Evolutionary conservation across 164 flowering plant species (phyloP).

Genomic region (Magnolia sinica): DNA sequence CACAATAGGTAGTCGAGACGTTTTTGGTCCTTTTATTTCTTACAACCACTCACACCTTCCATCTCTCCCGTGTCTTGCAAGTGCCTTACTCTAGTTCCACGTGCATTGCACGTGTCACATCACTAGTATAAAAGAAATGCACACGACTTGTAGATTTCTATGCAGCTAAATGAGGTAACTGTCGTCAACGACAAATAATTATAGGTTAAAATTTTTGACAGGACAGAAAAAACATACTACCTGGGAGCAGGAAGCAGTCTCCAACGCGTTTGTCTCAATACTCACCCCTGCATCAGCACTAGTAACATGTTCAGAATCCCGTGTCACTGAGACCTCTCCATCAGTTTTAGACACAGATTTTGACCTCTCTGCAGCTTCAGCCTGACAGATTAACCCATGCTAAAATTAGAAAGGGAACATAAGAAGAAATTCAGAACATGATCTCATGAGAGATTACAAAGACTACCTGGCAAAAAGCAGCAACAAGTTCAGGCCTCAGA

Average conservation of each 20-base stretch:
- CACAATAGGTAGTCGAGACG: too few species aligned
- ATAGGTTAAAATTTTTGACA: too few species aligned
- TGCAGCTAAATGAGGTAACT: too few species aligned
- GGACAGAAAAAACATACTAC: slow-evolving; percentile 18
- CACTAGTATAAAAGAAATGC: too few species aligned
- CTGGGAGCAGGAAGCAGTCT: slow-evolving; percentile 27
- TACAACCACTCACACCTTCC: too few species aligned
- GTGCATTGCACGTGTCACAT: too few species aligned
- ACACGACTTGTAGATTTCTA: too few species aligned
- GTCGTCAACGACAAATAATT: too few species aligned
- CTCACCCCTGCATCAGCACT: slow-evolving; percentile 25
- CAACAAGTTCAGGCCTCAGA: slow-evolving; percentile 81
- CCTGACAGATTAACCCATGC: slow-evolving; percentile 40
- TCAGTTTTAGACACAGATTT: slow-evolving; percentile 34
- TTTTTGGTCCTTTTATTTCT: too few species aligned
- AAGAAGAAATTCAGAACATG: background rate
- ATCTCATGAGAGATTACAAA: background rate
- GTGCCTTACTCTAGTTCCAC: too few species aligned
- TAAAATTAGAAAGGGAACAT: slow-evolving; percentile 15
- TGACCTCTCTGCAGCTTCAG: slow-evolving; percentile 51
- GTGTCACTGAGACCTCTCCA: slow-evolving; percentile 26
- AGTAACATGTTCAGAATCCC: slow-evolving; percentile 32
- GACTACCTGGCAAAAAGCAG: slow-evolving; percentile 78
- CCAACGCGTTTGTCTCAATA: slow-evolving; percentile 22
- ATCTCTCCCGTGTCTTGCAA: too few species aligned